phyloP scores from a whole-genome alignment of 2,329 filamentous ascomycete species.

The Penicillium sp. region DNA sequence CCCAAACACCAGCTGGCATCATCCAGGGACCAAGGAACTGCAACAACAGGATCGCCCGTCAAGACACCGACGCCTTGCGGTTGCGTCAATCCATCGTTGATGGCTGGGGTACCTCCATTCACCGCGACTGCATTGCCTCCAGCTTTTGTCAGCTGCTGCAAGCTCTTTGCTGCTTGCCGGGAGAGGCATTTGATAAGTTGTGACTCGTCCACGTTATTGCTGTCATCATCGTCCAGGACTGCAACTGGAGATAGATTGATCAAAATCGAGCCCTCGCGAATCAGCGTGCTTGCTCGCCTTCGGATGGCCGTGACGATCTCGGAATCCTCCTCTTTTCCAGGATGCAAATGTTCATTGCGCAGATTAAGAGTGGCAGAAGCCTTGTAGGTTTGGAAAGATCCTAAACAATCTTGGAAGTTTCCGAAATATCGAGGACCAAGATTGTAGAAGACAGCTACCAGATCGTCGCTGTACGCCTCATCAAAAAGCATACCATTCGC shows the following conservation, averaged over 20 bases:
- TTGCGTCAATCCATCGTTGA: conserved; percentile 85
- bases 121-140: conserved; percentile 79
- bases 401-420: conserved; percentile 95
- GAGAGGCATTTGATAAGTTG: conserved; percentile 77
- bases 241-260: conserved; percentile 81
- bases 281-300: conserved; percentile 76
- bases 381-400: conserved; percentile 93
- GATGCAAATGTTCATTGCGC: conserved; percentile 86
- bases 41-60: conserved; percentile 78
- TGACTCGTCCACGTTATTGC: conserved; percentile 70
- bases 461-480: conserved; percentile 84
- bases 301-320: conserved; percentile 89
- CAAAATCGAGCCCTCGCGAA: conserved; percentile 79
- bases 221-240: conserved; percentile 78
- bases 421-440: conserved; percentile 89
- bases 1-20: conserved; percentile 90
- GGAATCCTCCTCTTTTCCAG: conserved; percentile 85
- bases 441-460: conserved; percentile 85
- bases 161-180: conserved; percentile 66
- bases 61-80: conserved; percentile 79
- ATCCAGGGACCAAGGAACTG: conserved; percentile 80
- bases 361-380: conserved; percentile 89
- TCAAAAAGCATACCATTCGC: conserved; percentile 88
- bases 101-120: conserved; percentile 82
- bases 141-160: conserved; percentile 70